Percentiles rank a stretch among this genome's conserved stretches.
These are phyloP conservation scores for Microcyclospora tardicrescens DNA, from an alignment of 2,329 filamentous ascomycete genomes.

Conservation along the genomic window DNA sequence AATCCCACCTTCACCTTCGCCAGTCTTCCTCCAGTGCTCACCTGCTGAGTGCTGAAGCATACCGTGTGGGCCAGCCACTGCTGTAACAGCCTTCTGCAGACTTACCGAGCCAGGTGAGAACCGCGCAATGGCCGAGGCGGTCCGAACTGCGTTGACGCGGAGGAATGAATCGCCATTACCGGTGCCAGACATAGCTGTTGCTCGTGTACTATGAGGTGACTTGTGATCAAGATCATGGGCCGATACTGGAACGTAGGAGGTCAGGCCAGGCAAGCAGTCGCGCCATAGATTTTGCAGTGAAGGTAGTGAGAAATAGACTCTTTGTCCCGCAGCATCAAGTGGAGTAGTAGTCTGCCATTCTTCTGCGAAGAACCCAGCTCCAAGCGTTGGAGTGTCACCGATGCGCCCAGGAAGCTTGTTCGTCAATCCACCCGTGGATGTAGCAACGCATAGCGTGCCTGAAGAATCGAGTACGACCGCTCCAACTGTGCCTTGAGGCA, in stretches of 20 bases:
- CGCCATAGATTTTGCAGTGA: slow-evolving; percentile 1
- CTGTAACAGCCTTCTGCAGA: slow-evolving; percentile 46
- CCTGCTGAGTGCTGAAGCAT: slow-evolving; percentile 64
- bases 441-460: slow-evolving; percentile 57
- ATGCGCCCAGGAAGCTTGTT: slow-evolving; percentile 79
- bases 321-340: neutral
- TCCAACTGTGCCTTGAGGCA: slow-evolving; percentile 75
- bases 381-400: slow-evolving; percentile 72
- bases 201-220: slow-evolving; percentile 5
- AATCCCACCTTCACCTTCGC: slow-evolving; percentile 73
- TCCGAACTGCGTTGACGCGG: slow-evolving; percentile 56
- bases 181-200: slow-evolving; percentile 51
- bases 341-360: slow-evolving; percentile 44
- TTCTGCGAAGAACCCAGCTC: slow-evolving; percentile 83
- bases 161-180: slow-evolving; percentile 86
- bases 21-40: slow-evolving; percentile 56
- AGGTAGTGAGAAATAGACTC: neutral
- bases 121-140: slow-evolving; percentile 58
- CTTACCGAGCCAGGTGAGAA: slow-evolving; percentile 39
- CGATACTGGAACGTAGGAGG: slow-evolving; percentile 8
- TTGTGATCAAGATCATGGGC: neutral
- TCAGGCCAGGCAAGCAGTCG: slow-evolving; percentile 14
- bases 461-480: slow-evolving; percentile 68
- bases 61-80: slow-evolving; percentile 57
- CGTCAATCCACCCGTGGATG: slow-evolving; percentile 63